Evolutionary conservation across 768 basidiomycete species (phyloP).

Genomic region (Mycena haematopus): DNA sequence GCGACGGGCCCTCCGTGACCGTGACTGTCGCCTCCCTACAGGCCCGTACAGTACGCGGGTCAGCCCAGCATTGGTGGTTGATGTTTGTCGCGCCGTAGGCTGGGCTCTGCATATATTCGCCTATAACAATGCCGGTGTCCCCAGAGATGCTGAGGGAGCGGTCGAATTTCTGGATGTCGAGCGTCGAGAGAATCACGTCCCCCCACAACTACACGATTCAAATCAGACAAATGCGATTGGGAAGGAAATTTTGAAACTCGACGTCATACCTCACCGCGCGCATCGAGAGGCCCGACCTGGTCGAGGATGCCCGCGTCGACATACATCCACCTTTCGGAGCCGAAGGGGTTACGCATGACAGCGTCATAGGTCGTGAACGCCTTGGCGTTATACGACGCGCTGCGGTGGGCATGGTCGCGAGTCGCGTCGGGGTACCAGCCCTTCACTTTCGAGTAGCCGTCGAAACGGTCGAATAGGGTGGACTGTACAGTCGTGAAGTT

Average conservation of each 20-base stretch:
- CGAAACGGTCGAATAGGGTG: conserved; percentile 3
- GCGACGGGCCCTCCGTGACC: too few relatives aligned
- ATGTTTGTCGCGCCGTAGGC: conserved; percentile 19
- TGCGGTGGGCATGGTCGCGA: conserved; percentile 19
- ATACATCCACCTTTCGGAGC: conserved; percentile 15
- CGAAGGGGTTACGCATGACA: conserved; percentile 22
- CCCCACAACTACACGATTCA: conserved; percentile 1
- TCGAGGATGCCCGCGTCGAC: conserved; percentile 22
- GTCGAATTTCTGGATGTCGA: conserved; percentile 10
- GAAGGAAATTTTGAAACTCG: too few relatives aligned
- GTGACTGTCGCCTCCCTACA: too few relatives aligned
- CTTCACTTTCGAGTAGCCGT: conserved; percentile 44
- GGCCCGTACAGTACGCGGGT: too few relatives aligned
- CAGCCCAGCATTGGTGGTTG: conserved; percentile 18
- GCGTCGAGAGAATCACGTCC: conserved; percentile 9
- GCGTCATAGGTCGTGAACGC: conserved; percentile 18
- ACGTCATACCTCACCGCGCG: background rate
- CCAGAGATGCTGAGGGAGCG: conserved; percentile 17
- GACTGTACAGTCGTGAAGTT: conserved; percentile 18
- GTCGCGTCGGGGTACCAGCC: conserved; percentile 62
- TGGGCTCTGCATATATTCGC: conserved; percentile 24
- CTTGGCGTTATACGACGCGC: conserved; percentile 22
- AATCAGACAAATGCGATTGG: too few relatives aligned
- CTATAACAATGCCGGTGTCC: conserved; percentile 17
- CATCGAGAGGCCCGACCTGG: conserved; percentile 15